Evolutionary conservation across 345 rosid species (phyloP).

Genomic region (Turritis glabra): DNA sequence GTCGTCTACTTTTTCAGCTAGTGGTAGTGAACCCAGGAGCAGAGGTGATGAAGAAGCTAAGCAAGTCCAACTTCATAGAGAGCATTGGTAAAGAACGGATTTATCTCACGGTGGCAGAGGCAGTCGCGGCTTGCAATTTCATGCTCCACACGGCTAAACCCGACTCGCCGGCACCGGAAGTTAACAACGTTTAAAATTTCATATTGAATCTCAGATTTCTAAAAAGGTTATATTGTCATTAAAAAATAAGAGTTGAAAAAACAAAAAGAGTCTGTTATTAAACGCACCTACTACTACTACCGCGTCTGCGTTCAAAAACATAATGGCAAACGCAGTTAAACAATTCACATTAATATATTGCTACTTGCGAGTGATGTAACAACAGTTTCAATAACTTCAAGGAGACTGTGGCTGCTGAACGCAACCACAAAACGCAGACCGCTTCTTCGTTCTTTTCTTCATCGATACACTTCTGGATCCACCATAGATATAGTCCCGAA

Average conservation of each 20-base stretch:
- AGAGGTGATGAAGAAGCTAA: constrained; percentile 87
- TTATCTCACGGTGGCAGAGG: constrained; percentile 76
- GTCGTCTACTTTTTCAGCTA: constrained; percentile 45
- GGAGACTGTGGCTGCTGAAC: constrained; percentile 57
- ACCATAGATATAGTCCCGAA: constrained; percentile 82
- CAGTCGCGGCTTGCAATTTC: constrained; percentile 68
- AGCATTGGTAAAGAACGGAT: constrained; percentile 70
- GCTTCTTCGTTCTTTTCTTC: constrained; percentile 43
- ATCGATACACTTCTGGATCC: constrained; percentile 46
- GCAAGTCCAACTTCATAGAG: constrained; percentile 66
- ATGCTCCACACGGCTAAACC: constrained; percentile 55
- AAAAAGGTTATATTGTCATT: not conserved
- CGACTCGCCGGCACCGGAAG: not conserved
- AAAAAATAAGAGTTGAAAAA: not conserved
- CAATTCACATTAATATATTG: not conserved
- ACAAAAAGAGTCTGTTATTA: not conserved
- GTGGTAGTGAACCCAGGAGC: constrained; percentile 87
- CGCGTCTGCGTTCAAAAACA: constrained; percentile 21
- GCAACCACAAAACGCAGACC: constrained; percentile 63
- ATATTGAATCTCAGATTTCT: not conserved
- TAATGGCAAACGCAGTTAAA: constrained; percentile 28
- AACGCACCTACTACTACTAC: constrained; percentile 17
- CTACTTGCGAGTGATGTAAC: constrained; percentile 26
- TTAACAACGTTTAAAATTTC: constrained; percentile 23
- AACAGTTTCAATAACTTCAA: constrained; percentile 1